Conservation (phyloP, 768 basidiomycete species). For the Pleurotus eryngii region DNA sequence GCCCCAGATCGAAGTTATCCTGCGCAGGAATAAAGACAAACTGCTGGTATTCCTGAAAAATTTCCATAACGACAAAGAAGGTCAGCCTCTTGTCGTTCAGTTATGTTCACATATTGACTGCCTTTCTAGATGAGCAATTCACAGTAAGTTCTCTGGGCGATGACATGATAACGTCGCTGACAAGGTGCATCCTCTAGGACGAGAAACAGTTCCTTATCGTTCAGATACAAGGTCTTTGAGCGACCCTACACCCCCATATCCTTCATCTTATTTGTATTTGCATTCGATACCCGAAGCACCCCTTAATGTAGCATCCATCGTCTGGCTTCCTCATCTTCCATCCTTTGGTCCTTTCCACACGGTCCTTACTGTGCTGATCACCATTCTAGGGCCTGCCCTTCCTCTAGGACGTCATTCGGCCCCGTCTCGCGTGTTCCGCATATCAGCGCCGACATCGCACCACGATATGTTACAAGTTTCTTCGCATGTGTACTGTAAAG, state of each 20-base stretch:
- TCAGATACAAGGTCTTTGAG: slow-evolving; percentile 81
- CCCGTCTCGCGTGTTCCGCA: too few species aligned
- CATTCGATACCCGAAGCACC: slow-evolving; percentile 3
- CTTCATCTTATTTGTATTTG: slow-evolving; percentile 7
- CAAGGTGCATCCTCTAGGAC: slow-evolving; percentile 35
- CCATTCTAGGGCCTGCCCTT: too few species aligned
- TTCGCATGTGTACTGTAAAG: not conserved
- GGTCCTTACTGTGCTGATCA: too few species aligned
- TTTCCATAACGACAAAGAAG: slow-evolving; percentile 99
- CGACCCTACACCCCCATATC: not conserved
- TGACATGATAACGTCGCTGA: not conserved
- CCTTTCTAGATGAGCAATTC: slow-evolving; percentile 82
- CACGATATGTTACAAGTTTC: too few species aligned
- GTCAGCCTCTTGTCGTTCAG: slow-evolving; percentile 35
- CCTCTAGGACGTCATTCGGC: not conserved
- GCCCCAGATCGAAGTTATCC: slow-evolving; percentile 86
- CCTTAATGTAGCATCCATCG: slow-evolving; percentile 5
- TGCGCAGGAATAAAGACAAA: slow-evolving; percentile 93
- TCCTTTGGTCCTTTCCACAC: not conserved
- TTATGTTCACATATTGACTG: slow-evolving; percentile 3
- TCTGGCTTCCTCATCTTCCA: not conserved
- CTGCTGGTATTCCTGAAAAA: slow-evolving; percentile 82
- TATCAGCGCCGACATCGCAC: too few species aligned
- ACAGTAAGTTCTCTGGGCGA: slow-evolving; percentile 29
- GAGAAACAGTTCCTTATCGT: slow-evolving; percentile 96